A percentile compares a stretch with the other conserved stretches of the same genome.
These are phyloP conservation scores for Periconia sp. DNA, from an alignment of 2,329 filamentous ascomycete species.

Conservation along the genomic window DNA sequence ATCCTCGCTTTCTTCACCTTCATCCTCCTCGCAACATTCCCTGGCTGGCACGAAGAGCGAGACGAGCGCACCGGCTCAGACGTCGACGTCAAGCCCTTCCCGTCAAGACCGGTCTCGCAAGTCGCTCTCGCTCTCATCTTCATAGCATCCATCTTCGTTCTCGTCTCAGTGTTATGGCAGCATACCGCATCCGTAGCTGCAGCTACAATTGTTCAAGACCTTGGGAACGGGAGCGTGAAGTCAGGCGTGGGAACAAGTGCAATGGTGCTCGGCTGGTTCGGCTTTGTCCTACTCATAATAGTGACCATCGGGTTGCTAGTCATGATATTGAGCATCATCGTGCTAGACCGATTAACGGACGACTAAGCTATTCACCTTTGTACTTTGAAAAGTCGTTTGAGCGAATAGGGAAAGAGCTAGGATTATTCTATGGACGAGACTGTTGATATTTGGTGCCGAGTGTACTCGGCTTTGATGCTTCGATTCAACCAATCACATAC, in stretches of 20 bases:
- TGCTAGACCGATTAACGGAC: conserved; percentile 69
- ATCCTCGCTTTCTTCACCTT: conserved; percentile 97
- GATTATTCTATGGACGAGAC: conserved; percentile 13
- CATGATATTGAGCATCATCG: conserved; percentile 93
- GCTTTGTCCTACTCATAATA: conserved; percentile 89
- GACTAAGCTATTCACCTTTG: conserved; percentile 23
- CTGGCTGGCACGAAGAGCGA: conserved; percentile 93
- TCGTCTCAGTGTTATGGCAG: conserved; percentile 79
- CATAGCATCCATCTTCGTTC: conserved; percentile 68
- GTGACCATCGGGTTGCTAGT: conserved; percentile 94
- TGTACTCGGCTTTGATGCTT: conserved; percentile 32
- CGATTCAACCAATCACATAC: conserved; percentile 36
- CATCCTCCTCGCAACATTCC: conserved; percentile 92
- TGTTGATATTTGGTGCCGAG: conserved; percentile 33
- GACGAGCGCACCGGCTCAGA: conserved; percentile 78
- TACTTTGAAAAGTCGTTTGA: not conserved
- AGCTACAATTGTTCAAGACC: conserved; percentile 88
- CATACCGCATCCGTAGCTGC: conserved; percentile 97
- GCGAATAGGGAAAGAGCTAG: conserved; percentile 5
- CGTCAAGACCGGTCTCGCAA: conserved; percentile 89
- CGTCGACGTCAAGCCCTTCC: conserved; percentile 91
- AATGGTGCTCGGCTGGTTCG: conserved; percentile 98
- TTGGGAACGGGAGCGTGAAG: conserved; percentile 86
- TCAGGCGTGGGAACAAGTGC: conserved; percentile 91
- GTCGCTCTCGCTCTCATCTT: conserved; percentile 92